phyloP scores from a whole-genome alignment of 306 rosid species.

The Benincasa hispida region DNA sequence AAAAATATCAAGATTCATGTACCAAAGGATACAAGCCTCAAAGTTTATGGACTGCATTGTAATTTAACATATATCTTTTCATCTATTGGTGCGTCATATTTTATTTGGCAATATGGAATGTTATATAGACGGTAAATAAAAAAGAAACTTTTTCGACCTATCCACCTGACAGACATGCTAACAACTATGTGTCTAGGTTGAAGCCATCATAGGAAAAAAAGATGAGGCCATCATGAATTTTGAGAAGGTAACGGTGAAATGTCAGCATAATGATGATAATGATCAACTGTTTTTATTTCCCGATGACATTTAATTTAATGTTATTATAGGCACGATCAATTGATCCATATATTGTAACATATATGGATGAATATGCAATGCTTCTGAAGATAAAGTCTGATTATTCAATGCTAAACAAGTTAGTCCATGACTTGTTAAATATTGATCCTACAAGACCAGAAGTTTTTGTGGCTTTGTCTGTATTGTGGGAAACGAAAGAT shows the following conservation, averaged over 20 bases:
- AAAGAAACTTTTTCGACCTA: constrained; percentile 3
- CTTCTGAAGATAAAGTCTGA: constrained; percentile 86
- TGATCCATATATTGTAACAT: constrained; percentile 80
- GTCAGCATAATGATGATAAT: constrained; percentile 6
- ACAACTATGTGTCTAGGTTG: constrained; percentile 51
- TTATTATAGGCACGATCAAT: constrained; percentile 70
- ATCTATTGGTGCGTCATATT: neutral
- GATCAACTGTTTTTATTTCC: neutral
- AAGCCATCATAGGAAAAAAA: constrained; percentile 86
- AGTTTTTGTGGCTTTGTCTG: constrained; percentile 90
- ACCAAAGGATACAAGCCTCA: no score
- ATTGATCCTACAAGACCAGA: constrained; percentile 92
- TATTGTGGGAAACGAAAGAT: constrained; percentile 89
- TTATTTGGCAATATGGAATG: neutral
- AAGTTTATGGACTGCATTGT: no score
- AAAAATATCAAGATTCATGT: no score
- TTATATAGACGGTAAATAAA: neutral
- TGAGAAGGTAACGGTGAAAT: constrained; percentile 54
- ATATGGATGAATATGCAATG: constrained; percentile 99
- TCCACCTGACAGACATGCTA: neutral
- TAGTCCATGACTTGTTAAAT: constrained; percentile 77
- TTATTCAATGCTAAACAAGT: constrained; percentile 70
- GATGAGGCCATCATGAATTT: constrained; percentile 92
- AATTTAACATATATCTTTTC: neutral
- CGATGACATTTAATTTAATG: constrained; percentile 12